phyloP scores from a whole-genome alignment of 2,329 filamentous ascomycete genomes.

The Aspergillus brasiliensis region DNA sequence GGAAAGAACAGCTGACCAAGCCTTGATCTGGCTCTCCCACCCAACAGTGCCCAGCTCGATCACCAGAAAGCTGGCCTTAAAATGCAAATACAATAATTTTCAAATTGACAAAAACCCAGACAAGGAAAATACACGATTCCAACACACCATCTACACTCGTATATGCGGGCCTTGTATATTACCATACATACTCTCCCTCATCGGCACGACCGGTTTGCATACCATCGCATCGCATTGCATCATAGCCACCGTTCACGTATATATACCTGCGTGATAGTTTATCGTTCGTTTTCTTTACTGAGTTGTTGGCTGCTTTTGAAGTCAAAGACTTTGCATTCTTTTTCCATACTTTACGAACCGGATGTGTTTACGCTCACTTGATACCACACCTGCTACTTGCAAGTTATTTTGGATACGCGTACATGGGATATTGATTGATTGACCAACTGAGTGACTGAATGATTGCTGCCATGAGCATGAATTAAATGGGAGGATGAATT shows the following conservation, averaged over 20 bases:
- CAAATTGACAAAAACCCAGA: not conserved
- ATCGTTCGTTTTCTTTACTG: not conserved
- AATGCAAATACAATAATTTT: not conserved
- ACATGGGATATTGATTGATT: not conserved
- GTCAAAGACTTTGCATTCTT: not conserved
- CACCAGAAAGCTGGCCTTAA: not conserved
- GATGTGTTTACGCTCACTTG: slow-evolving; percentile 5
- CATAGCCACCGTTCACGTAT: not conserved
- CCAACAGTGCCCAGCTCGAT: not conserved
- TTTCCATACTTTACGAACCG: not conserved
- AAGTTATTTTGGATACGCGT: not conserved
- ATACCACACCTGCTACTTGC: not conserved
- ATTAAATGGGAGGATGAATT: not conserved
- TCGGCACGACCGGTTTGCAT: not conserved
- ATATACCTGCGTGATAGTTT: slow-evolving; percentile 5
- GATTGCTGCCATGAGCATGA: not conserved
- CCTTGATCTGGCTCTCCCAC: slow-evolving; percentile 30
- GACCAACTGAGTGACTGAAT: too few species aligned
- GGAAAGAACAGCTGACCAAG: slow-evolving; percentile 49
- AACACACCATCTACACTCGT: not conserved
- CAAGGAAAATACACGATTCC: not conserved
- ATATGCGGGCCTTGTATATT: slow-evolving; percentile 4
- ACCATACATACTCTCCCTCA: not conserved
- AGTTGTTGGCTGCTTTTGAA: not conserved
- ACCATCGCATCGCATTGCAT: not conserved